phyloP scores from a whole-genome alignment of 257 asterid genomes.

The Lavandula angustifolia region DNA sequence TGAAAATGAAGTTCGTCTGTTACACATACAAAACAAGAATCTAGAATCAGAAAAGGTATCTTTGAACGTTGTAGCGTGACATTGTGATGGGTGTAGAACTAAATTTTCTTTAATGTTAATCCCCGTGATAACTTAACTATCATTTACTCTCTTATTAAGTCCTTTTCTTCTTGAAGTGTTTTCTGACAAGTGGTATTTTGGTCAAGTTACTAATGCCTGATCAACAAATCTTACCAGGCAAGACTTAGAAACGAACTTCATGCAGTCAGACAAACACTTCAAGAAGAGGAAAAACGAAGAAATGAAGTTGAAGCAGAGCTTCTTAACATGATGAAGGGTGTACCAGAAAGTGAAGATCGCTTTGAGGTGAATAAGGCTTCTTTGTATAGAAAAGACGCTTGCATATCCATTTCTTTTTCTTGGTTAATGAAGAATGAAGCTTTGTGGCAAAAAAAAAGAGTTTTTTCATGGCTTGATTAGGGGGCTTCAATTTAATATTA shows the following conservation, averaged over 20 bases:
- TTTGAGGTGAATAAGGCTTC: conserved; percentile 64
- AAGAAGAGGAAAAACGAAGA: conserved; percentile 66
- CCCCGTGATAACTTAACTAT: too few species aligned
- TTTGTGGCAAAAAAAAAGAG: conserved; percentile 8
- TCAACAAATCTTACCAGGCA: conserved; percentile 42
- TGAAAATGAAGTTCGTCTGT: conserved; percentile 47
- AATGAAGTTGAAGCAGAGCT: conserved; percentile 76
- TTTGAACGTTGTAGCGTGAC: not conserved
- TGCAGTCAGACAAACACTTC: conserved; percentile 52
- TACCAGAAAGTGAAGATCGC: conserved; percentile 85
- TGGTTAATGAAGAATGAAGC: conserved; percentile 17
- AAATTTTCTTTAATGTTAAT: not conserved
- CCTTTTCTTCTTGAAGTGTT: too few species aligned
- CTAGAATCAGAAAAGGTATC: conserved; percentile 71
- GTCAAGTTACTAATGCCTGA: conserved; percentile 21
- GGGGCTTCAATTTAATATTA: not conserved
- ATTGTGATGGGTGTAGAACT: not conserved
- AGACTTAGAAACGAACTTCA: conserved; percentile 55
- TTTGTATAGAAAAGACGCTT: conserved; percentile 14
- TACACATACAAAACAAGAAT: conserved; percentile 52
- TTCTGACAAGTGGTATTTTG: not conserved
- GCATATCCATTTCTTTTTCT: conserved; percentile 14
- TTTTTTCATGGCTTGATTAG: not conserved
- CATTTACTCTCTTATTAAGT: not conserved
- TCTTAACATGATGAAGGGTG: conserved; percentile 50